Evolutionary conservation across 2,329 filamentous ascomycete species (phyloP).

Genomic region (Fusarium veterinarium): DNA sequence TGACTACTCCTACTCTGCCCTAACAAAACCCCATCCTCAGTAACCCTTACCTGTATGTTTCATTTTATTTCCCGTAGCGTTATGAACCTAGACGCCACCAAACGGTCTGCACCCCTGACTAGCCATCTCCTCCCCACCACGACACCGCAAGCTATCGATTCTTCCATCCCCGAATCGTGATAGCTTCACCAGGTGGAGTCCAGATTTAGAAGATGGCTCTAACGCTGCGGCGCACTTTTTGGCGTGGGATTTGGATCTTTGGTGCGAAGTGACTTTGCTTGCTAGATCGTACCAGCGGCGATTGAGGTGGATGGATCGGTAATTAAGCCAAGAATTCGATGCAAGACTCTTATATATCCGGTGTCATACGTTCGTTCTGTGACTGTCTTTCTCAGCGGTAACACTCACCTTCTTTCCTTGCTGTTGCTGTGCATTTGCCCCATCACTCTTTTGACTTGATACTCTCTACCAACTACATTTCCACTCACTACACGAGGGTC

Average conservation of each 20-base stretch:
- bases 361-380: background rate
- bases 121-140: background rate
- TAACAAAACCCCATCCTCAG: background rate
- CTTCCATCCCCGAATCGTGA: conserved; percentile 19
- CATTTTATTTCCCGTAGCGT: conserved; percentile 22
- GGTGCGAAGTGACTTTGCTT: background rate
- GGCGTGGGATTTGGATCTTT: background rate
- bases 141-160: conserved; percentile 35
- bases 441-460: conserved; percentile 32
- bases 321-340: background rate
- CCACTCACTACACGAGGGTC: conserved; percentile 11
- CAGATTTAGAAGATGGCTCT: conserved; percentile 7
- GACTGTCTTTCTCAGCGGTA: conserved; percentile 11
- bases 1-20: background rate
- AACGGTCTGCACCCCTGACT: conserved; percentile 1
- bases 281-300: conserved; percentile 1
- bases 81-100: background rate
- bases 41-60: background rate
- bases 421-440: conserved; percentile 25
- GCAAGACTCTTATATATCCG: conserved; percentile 18
- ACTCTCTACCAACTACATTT: conserved; percentile 10
- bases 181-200: conserved; percentile 24
- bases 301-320: conserved; percentile 11
- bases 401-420: conserved; percentile 25
- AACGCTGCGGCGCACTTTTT: background rate